Base-by-base conservation (phyloP, 1,139 yeast species). In the Lodderomyces orthopsilosis region DNA sequence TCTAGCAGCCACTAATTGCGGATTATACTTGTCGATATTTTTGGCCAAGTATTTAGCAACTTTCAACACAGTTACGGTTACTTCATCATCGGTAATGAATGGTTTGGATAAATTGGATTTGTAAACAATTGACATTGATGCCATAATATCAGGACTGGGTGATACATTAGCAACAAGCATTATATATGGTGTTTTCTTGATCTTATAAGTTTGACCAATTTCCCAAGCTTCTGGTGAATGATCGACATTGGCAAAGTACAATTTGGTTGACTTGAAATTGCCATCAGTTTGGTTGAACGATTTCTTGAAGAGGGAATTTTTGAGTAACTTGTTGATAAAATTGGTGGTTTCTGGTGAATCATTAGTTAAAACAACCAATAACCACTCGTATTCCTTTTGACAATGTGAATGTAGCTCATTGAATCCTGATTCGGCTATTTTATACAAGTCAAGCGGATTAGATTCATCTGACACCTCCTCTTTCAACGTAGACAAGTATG, bases 71-170 rank as follows among this genome's bases (percentile, higher is more conserved):
- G 68, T 57, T 7, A 41, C 42, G 2, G 40, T 43, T n/a, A 56
- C 45, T 19, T 54, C 59, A 7, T 52, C 55, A 7, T 53, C 59
- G 10, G 43, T 52, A 4, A 66, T 44, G 42, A 62, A 61, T 23
- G 50, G 51, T 5, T 45, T 43, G 4, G 67, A 51, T 21, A 70
- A 49, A 43, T 71, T 70, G 15, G 71, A 61, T 48, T 69, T 70
- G 50, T 72, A 75, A 3, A 74, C 66, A 2, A 76, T 56, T 4
- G 83, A 75, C 82, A 79, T 79, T 23, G 79, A 71, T 7, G 81
- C 68, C 62, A 74, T 66, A 4, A 77, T 59, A 3, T 69, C 60
- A 1, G 79, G 81, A 41, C 67, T 68, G 37, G 77, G 67, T 10
- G 81, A 69, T 2, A 78, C 79, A 47, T 78, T 79, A 3, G 75